These are phyloP conservation scores for Lepraria neglecta DNA, from an alignment of 495 filamentous ascomycete genomes.

Conservation along the genomic window DNA sequence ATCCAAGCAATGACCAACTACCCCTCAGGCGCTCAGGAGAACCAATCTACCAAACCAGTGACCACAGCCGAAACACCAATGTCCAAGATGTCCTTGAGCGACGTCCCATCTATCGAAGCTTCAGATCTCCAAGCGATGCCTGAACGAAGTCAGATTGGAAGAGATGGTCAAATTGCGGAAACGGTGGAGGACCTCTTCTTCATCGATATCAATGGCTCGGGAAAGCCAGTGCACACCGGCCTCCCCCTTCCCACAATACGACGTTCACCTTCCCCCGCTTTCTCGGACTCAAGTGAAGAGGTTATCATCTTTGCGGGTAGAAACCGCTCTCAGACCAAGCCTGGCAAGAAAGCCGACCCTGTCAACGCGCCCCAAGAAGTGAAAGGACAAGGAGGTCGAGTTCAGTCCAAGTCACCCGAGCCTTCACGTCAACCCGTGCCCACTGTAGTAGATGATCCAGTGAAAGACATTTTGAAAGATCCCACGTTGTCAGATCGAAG, in stretches of 20 bases:
- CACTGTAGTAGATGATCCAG: slow-evolving; percentile 8
- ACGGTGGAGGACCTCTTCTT: slow-evolving; percentile 11
- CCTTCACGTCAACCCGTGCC: not conserved
- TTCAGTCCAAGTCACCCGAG: not conserved
- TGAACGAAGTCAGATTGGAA: not conserved
- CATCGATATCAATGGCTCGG: slow-evolving; percentile 13
- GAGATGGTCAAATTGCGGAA: not conserved
- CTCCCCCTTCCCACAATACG: slow-evolving; percentile 30
- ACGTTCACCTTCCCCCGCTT: slow-evolving; percentile 35
- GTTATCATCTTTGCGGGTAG: slow-evolving; percentile 61
- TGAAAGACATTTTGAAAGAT: not conserved
- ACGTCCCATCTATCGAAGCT: not conserved
- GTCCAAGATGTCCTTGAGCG: slow-evolving; percentile 14
- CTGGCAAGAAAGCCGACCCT: not conserved
- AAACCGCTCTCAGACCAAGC: slow-evolving; percentile 19
- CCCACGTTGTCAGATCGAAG: not conserved
- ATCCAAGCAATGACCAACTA: not conserved
- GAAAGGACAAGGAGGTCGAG: not conserved
- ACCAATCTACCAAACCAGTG: not conserved
- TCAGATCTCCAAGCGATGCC: not conserved
- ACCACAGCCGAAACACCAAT: slow-evolving; percentile 1
- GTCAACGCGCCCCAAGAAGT: not conserved
- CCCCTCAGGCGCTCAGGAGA: not conserved
- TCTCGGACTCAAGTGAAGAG: slow-evolving; percentile 57
- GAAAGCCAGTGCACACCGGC: slow-evolving; percentile 23